A percentile compares a stretch with the other conserved stretches of the same genome.
These are phyloP conservation scores for Capronia coronata DNA, from an alignment of 2,329 filamentous ascomycete species.

Conservation along the genomic window DNA sequence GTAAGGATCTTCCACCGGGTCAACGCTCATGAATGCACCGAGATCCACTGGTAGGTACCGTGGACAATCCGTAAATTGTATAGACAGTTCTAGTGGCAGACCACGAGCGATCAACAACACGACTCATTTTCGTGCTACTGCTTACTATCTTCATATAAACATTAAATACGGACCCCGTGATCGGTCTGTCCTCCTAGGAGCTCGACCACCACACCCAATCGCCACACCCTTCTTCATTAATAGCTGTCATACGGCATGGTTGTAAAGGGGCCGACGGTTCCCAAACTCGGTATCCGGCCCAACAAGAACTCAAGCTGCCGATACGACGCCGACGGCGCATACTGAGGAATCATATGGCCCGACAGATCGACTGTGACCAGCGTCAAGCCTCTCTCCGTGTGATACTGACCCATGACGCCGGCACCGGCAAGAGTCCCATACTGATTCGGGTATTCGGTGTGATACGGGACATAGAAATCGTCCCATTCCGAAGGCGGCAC, in stretches of 20 bases:
- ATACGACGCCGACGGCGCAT: conserved; percentile 44
- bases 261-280: conserved; percentile 24
- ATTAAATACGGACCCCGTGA: too few relatives aligned
- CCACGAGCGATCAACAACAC: too few relatives aligned
- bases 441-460: conserved; percentile 39
- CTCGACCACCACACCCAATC: too few relatives aligned
- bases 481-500: conserved; percentile 45
- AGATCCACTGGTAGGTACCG: too few relatives aligned
- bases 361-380: conserved; percentile 57
- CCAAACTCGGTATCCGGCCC: conserved; percentile 56
- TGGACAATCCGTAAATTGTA: too few relatives aligned
- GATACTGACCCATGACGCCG: conserved; percentile 62
- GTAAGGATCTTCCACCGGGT: too few relatives aligned
- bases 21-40: too few relatives aligned
- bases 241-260: conserved; percentile 25
- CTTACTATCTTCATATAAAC: too few relatives aligned
- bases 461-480: conserved; percentile 64
- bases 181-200: too few relatives aligned
- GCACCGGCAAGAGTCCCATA: conserved; percentile 49
- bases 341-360: conserved; percentile 54
- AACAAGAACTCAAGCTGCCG: conserved; percentile 66
- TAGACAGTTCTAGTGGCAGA: too few relatives aligned
- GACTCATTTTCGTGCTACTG: too few relatives aligned
- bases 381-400: conserved; percentile 70
- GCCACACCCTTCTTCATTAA: too few relatives aligned